These are phyloP conservation scores for Penicillium brevicompactum DNA, from an alignment of 2,329 filamentous ascomycete species.

Conservation along the genomic window DNA sequence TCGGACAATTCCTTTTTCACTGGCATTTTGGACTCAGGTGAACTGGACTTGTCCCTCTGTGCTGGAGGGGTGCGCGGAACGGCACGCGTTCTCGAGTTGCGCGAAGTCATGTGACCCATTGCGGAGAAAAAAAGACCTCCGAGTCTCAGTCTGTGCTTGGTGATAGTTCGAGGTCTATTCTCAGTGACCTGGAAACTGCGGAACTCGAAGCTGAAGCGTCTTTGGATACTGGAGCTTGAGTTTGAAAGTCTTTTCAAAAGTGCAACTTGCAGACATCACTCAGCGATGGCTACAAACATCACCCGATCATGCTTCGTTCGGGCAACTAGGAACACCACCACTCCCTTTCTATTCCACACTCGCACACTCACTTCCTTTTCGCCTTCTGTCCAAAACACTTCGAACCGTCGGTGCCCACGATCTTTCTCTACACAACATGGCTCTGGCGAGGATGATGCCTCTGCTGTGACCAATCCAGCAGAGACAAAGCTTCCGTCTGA, in stretches of 20 bases:
- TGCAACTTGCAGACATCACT: not conserved
- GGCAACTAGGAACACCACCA: constrained; percentile 40
- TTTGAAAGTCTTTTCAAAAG: not conserved
- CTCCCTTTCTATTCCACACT: constrained; percentile 74
- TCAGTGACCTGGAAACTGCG: not conserved
- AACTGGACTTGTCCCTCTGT: not conserved
- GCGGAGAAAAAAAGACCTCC: constrained; percentile 7
- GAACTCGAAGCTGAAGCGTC: not conserved
- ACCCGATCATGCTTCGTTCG: constrained; percentile 32
- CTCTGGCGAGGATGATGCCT: not conserved
- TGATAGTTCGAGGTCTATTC: too few species aligned
- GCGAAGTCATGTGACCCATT: constrained; percentile 22
- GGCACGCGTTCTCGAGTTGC: constrained; percentile 13
- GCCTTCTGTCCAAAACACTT: constrained; percentile 5
- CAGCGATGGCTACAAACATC: constrained; percentile 35
- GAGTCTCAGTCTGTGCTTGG: constrained; percentile 1
- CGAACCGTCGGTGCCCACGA: constrained; percentile 11
- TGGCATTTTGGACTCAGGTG: not conserved
- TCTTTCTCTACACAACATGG: constrained; percentile 20
- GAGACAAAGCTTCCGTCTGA: constrained; percentile 4
- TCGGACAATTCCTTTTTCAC: constrained; percentile 66
- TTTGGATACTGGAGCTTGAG: too few species aligned
- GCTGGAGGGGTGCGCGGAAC: not conserved
- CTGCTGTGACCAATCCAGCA: constrained; percentile 1
- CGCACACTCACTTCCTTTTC: constrained; percentile 53